Evolutionary conservation across 371 early-diverging fungal genomes (phyloP).

Genomic region (Apophysomyces trapeziformis): DNA sequence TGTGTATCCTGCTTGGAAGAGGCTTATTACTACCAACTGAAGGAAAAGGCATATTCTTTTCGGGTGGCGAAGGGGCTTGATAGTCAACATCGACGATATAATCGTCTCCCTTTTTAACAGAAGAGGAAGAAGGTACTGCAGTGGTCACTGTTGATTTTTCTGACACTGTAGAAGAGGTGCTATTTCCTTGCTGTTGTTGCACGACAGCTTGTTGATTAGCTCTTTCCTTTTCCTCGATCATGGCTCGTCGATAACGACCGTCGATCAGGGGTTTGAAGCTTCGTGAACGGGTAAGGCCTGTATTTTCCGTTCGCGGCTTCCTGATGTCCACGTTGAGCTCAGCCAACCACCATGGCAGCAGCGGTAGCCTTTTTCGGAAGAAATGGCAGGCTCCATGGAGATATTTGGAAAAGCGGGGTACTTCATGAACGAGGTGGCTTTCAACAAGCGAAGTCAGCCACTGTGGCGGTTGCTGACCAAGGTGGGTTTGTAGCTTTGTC

Average conservation of each 20-base stretch:
- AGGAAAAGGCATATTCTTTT: not conserved
- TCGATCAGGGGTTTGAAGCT: constrained; percentile 55
- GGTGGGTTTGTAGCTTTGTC: constrained; percentile 90
- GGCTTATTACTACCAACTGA: not conserved
- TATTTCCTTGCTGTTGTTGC: not conserved
- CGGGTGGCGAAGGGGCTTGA: not conserved
- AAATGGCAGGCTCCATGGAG: constrained; percentile 95
- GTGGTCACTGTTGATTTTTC: constrained; percentile 4
- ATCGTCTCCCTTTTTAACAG: not conserved
- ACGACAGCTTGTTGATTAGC: constrained; percentile 21
- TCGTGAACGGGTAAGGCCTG: constrained; percentile 53
- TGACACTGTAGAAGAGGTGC: not conserved
- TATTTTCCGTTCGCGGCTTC: constrained; percentile 60
- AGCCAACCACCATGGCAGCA: constrained; percentile 98
- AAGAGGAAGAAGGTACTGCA: not conserved
- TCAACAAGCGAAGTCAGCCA: constrained; percentile 94
- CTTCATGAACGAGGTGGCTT: constrained; percentile 93
- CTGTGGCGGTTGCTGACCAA: constrained; percentile 83
- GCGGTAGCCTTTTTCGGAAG: constrained; percentile 81
- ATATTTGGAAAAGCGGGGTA: constrained; percentile 98
- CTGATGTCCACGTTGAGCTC: constrained; percentile 95
- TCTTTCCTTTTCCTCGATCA: constrained; percentile 38
- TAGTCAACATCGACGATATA: not conserved
- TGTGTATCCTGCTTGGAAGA: not conserved
- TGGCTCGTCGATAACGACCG: constrained; percentile 48